Base-by-base conservation (phyloP, 305 asterid genomes). In the Fraxinus sp. region DNA sequence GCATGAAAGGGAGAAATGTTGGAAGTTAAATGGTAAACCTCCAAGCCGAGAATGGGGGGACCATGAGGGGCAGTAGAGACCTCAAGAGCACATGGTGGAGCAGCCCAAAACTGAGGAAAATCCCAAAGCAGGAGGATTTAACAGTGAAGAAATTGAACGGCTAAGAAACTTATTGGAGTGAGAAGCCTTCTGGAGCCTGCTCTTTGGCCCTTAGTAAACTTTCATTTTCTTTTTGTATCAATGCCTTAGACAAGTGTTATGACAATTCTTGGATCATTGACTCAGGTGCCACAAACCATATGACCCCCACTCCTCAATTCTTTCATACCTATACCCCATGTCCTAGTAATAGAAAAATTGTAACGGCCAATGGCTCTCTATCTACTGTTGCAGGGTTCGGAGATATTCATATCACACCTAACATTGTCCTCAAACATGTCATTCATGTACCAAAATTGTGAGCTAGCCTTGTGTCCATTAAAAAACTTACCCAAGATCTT, bases 11-110 rank as follows among this genome's bases (percentile, higher is more conserved):
- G 77, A 62, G 16, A 13, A 11, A 20, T 37, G 66, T 39, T 55
- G 77, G 66, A 74, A 35, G 18, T 20, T 80, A 1, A 28, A 80
- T 18, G 78, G 83, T 4, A 80, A 66, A 14, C 49, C 83, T 24
- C 70, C 70, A 11, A 80, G 10, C 5, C 28, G 10, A 28, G 52
- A 39, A 26, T 80, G 49, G 49, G 71, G 49, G 7, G 9, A 46
- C 41, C 41, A 22, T 24, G 72, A 22, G 2, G 4, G 18, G 33
- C 35, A 80, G 30, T 72, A 43, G 4, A 11, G 13, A 24, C 6
- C 7, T 26, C 49, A 80, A 49, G 49, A 14, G 13, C 49, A 41
- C 4, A 41, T 41, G 49, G 49, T 41, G 14, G 46, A 41, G 1
- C 3, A 8, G 13, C 49, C 49, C 14, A 41, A 41, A 41, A 41